Conservation (phyloP, 192 early-diverging fungal genomes). For the Backusella circina region DNA sequence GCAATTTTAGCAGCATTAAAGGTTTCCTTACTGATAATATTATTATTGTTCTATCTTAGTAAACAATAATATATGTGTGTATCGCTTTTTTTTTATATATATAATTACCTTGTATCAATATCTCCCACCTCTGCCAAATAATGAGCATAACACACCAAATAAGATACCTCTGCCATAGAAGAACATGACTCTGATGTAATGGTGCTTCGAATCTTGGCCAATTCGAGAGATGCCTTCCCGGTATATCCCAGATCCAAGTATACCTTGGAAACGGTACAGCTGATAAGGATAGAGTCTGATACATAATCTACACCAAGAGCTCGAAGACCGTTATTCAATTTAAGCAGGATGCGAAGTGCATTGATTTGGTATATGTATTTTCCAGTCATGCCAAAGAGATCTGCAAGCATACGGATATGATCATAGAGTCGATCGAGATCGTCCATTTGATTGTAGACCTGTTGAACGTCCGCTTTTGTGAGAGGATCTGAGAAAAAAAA, state of each 20-base stretch:
- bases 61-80: neutral
- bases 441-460: conserved; percentile 30
- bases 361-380: conserved; percentile 53
- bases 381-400: conserved; percentile 57
- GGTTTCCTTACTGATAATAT: neutral
- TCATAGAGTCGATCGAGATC: conserved; percentile 49
- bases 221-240: conserved; percentile 61
- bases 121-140: conserved; percentile 60
- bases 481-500: neutral
- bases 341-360: conserved; percentile 50
- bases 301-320: conserved; percentile 16
- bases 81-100: neutral
- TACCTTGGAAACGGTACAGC: conserved; percentile 45
- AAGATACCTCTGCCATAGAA: conserved; percentile 33
- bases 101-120: conserved; percentile 50
- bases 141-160: conserved; percentile 52
- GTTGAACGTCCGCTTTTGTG: conserved; percentile 14
- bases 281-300: conserved; percentile 11
- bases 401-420: conserved; percentile 54
- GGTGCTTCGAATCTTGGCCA: conserved; percentile 44
- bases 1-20: conserved; percentile 1
- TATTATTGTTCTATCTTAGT: neutral
- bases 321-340: conserved; percentile 50
- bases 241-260: conserved; percentile 72
- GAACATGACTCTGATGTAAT: conserved; percentile 21